Base-by-base conservation (phyloP, 441 rosid species). In the Gossypium davidsonii region DNA sequence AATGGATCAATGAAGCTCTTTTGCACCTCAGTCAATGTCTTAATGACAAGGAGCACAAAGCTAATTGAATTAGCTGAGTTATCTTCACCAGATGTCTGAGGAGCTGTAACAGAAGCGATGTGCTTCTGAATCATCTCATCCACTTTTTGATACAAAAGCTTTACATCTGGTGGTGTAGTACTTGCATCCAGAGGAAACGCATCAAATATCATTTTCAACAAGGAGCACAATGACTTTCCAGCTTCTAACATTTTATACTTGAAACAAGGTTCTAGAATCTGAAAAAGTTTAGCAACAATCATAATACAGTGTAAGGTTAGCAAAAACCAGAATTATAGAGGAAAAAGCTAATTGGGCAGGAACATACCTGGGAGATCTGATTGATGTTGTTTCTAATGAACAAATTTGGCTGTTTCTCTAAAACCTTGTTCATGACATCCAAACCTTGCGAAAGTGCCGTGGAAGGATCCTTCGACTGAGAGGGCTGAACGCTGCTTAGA, bases 351-450 rank as follows among this genome's bases (percentile, higher is more conserved):
- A 57, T 70, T 67, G 77, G 57, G 39, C 26, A 67, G 48, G 68
- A 68, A 76, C 80, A 70, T 81, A 95, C 99, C 85, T 91, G 99
- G 79, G 94, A 89, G 69, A 96, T 96, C 80, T 90, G 98, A 80
- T 76, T 85, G 80, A 91, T 85, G 81, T 96, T 96, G 84, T 96
- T 96, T 82, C 85, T 87, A 71, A 93, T 88, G 83, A 96, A 96
- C 72, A 93, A 83, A 74, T 89, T 97, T 3, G 98, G 97, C 79
- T 96, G 99, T 85, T 93, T 93, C 83, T 96, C 99, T 81, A 96
- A 84, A 81, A 96, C 94, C 76, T 89, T 96, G 87, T 96, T 96
- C 99, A 96, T 93, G 78, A 96, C 97, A 79, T 93, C 97, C 87
- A 93, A 90, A 70, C 98, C 98, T 80, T 96, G 97, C 44, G 95